Evolutionary conservation across 2,329 filamentous ascomycete genomes (phyloP).

Genomic region (Tolypocladium ovalisporum): DNA sequence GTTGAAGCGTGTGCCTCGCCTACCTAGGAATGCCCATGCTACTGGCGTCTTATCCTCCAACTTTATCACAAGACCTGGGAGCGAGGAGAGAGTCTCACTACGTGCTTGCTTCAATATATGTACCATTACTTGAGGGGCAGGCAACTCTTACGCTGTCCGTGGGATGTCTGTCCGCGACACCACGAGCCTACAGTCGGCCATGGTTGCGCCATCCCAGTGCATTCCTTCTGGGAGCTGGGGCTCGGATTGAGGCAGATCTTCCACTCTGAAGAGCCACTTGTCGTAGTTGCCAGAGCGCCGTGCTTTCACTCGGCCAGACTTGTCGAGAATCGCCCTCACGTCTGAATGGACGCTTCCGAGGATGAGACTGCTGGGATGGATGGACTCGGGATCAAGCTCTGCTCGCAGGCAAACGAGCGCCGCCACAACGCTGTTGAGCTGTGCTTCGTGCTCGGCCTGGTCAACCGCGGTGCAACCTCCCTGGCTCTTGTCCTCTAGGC

Average conservation of each 20-base stretch:
- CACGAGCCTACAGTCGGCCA: slow-evolving; percentile 45
- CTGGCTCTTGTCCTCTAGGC: slow-evolving; percentile 27
- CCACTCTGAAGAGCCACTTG: slow-evolving; percentile 47
- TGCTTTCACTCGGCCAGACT: slow-evolving; percentile 13
- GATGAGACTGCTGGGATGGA: slow-evolving; percentile 20
- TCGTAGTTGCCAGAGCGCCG: slow-evolving; percentile 25
- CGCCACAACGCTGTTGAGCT: slow-evolving; percentile 20
- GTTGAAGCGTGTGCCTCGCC: background rate
- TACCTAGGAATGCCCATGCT: slow-evolving; percentile 53
- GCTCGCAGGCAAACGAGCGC: slow-evolving; percentile 16
- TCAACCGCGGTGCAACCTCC: background rate
- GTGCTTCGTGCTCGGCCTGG: slow-evolving; percentile 16
- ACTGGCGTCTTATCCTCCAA: slow-evolving; percentile 36
- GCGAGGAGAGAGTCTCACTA: slow-evolving; percentile 25
- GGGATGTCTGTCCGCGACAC: slow-evolving; percentile 44
- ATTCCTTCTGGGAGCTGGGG: slow-evolving; percentile 33
- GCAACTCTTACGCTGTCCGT: slow-evolving; percentile 31
- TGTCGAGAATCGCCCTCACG: slow-evolving; percentile 13
- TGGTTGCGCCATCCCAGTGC: slow-evolving; percentile 40
- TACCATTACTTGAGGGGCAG: background rate
- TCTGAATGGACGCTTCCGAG: slow-evolving; percentile 21
- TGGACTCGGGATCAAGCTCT: slow-evolving; percentile 7
- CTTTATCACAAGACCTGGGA: slow-evolving; percentile 37
- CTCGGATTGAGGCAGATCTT: slow-evolving; percentile 27
- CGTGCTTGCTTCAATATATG: background rate